Evolutionary conservation across 176 grass and related monocot species (phyloP).

Genomic region (Urochloa ruziziensis): DNA sequence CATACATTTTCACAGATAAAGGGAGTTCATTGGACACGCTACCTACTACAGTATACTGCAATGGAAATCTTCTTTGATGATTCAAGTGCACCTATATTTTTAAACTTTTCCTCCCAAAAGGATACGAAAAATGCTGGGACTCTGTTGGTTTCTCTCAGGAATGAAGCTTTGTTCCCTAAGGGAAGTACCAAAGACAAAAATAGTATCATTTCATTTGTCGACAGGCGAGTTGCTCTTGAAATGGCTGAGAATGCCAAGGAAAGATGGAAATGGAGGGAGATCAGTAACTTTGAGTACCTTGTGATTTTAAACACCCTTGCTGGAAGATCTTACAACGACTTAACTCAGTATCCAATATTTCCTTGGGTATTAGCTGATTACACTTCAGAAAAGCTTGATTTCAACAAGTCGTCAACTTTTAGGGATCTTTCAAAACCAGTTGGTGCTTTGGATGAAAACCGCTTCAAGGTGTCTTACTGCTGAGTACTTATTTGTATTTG

Average conservation of each 20-base stretch:
- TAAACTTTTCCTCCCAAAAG: conserved; percentile 89
- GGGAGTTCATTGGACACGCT: conserved; percentile 91
- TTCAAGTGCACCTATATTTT: conserved; percentile 79
- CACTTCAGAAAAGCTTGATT: conserved; percentile 91
- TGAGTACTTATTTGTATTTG: conserved; percentile 3
- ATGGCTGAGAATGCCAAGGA: conserved; percentile 88
- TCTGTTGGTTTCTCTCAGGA: conserved; percentile 86
- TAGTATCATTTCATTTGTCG: conserved; percentile 81
- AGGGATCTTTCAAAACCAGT: conserved; percentile 96
- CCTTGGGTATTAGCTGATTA: conserved; percentile 97
- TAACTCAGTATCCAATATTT: conserved; percentile 96
- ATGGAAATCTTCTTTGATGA: conserved; percentile 92
- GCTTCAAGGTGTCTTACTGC: conserved; percentile 67
- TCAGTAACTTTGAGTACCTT: conserved; percentile 95
- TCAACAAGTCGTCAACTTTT: conserved; percentile 92
- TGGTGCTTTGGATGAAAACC: conserved; percentile 86
- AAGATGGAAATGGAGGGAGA: conserved; percentile 93
- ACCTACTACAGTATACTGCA: conserved; percentile 92
- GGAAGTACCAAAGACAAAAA: conserved; percentile 81
- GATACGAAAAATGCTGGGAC: conserved; percentile 85
- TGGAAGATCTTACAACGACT: conserved; percentile 94
- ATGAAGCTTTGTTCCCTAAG: conserved; percentile 89
- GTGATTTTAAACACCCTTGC: conserved; percentile 94
- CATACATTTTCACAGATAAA: conserved; percentile 63
- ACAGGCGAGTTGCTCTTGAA: conserved; percentile 74